Conservation (phyloP, 176 grass and related monocot species). For the Oryza nivara region DNA sequence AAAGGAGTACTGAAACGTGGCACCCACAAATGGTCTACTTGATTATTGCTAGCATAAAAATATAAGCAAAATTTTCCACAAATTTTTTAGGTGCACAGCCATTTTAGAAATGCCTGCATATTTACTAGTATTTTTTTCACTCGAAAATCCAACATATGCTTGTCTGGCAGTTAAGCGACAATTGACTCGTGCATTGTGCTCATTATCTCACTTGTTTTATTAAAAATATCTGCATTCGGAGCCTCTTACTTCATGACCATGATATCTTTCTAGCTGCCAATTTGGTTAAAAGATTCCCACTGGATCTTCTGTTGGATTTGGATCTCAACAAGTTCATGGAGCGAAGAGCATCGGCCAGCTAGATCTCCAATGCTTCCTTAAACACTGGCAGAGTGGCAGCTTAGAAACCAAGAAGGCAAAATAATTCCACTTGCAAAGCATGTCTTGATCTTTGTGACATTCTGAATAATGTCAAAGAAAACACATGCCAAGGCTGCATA, state of each 20-base stretch:
- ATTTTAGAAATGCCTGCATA: neutral
- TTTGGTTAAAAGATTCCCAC: neutral
- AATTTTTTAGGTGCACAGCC: neutral
- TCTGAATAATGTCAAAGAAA: neutral
- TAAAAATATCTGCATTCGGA: neutral
- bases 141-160: neutral
- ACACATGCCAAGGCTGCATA: neutral
- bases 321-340: neutral
- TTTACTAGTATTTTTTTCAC: neutral
- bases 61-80: neutral
- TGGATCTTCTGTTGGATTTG: neutral
- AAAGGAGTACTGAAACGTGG: neutral
- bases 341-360: neutral
- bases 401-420: neutral
- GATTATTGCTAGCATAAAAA: neutral
- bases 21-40: neutral
- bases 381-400: neutral
- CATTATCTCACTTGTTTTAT: neutral
- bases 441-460: conserved; percentile 33
- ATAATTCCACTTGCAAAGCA: conserved; percentile 20
- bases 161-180: neutral
- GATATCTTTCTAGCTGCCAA: neutral
- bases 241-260: neutral
- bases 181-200: neutral
- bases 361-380: conserved; percentile 3